Evolutionary conservation across 805 yeast species (phyloP), one percentile per base, ranked within the genome.

Genomic region (Starmerella etchellsii): DNA sequence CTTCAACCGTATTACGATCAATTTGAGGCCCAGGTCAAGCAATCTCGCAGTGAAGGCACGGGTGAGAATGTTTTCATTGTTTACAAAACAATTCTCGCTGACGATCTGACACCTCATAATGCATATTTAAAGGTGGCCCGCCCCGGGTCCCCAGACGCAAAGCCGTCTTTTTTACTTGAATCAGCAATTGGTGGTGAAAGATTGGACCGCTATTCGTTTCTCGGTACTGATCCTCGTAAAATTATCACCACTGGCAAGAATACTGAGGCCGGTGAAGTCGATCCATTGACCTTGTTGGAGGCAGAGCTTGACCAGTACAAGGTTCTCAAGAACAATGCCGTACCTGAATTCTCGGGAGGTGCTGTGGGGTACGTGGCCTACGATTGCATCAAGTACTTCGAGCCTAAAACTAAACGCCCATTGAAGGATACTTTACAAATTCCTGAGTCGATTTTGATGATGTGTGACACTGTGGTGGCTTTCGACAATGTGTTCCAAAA

Each of bases 361-460:
- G 97, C 97, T 5, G 71, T 88, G 40, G 99, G 99, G 2, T 91
- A 85, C 58, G 76, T 91, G 33, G 83, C 96, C 1, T 91, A 91
- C 55, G 99, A 91, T 61, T 91, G 99, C 66, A 81, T 91, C 55
- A 81, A 84, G 58, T 91, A 91, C 62, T 91, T 91, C 52, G 99
- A 91, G 64, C 99, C 99, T 44, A 78, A 70, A 52, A 88, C 97
- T 1, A 71, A 70, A 45, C 73, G 82, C 49, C 69, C 65, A 2
- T 67, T 87, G 51, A 74, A 79, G 51, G 97, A 91, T 59, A 77
- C 78, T 1, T 65, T 91, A 52, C 62, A 81, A 46, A 70, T 91
- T 10, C 99, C 99, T 0, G 99, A 91, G 62, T 80, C 95, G 2
- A 78, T 79, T 6, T 64, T 91, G 60, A 85, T 91, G 97, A 64